Percentiles rank a stretch among this genome's conserved stretches.
Evolutionary conservation across 805 yeast genomes (phyloP).

Genomic region (Metschnikowia santaceciliae): DNA sequence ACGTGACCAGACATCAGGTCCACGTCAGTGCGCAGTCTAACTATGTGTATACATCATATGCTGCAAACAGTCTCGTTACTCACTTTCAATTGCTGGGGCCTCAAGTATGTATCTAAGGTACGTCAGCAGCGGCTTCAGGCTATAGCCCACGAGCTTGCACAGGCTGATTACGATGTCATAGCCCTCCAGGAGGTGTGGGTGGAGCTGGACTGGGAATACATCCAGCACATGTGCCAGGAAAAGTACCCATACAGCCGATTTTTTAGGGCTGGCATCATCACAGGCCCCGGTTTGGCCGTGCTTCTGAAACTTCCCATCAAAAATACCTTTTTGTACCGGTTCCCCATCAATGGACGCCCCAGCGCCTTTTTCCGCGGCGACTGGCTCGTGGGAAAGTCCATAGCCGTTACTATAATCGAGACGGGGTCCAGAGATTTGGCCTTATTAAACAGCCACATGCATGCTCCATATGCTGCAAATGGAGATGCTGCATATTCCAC

Average conservation of each 20-base stretch:
- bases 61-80: constrained; percentile 37
- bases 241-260: constrained; percentile 62
- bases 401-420: constrained; percentile 62
- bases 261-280: constrained; percentile 76
- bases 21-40: neutral
- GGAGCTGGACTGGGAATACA: constrained; percentile 71
- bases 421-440: constrained; percentile 59
- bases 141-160: constrained; percentile 63
- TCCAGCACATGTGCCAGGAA: constrained; percentile 42
- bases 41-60: neutral
- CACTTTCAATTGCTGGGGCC: constrained; percentile 85
- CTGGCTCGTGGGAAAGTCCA: constrained; percentile 93
- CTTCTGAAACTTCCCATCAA: constrained; percentile 81
- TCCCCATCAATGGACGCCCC: constrained; percentile 92
- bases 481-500: constrained; percentile 91
- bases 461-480: constrained; percentile 80
- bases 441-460: constrained; percentile 89
- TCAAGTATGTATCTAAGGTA: constrained; percentile 74
- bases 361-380: constrained; percentile 93
- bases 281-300: constrained; percentile 92
- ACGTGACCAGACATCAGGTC: neutral
- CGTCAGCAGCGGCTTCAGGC: constrained; percentile 64
- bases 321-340: constrained; percentile 72
- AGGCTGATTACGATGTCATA: constrained; percentile 65
- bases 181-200: constrained; percentile 97